These are phyloP conservation scores for Metschnikowia corniflorae DNA, from an alignment of 805 yeast genomes.

Conservation along the genomic window DNA sequence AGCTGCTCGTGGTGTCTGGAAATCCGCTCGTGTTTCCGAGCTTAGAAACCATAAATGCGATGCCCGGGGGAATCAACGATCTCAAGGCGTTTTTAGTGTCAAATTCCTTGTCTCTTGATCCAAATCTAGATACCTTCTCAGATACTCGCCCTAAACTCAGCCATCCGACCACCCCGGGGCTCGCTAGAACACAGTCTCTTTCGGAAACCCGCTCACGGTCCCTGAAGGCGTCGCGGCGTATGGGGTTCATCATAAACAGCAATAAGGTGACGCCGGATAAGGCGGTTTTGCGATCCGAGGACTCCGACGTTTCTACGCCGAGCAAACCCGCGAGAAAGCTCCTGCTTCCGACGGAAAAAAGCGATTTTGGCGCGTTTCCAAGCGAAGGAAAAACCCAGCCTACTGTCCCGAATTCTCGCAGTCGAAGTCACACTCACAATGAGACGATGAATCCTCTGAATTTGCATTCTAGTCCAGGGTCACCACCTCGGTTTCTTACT, in stretches of 20 bases:
- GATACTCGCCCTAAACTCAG: neutral
- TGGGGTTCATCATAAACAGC: conserved; percentile 66
- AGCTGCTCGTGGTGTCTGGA: conserved; percentile 56
- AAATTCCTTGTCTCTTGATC: conserved; percentile 32
- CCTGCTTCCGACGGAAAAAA: conserved; percentile 11
- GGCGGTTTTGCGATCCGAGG: neutral
- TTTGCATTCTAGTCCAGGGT: neutral
- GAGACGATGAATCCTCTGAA: neutral
- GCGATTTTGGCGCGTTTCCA: neutral
- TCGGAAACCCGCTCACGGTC: conserved; percentile 42
- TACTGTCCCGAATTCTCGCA: neutral
- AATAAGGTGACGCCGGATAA: conserved; percentile 16
- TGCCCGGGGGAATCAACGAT: conserved; percentile 43
- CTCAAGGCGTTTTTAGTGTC: conserved; percentile 37
- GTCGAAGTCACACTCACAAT: neutral
- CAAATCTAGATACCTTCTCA: neutral
- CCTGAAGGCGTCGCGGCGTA: conserved; percentile 67
- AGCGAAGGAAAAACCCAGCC: neutral
- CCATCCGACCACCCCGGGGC: conserved; percentile 13
- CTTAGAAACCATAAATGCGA: conserved; percentile 28
- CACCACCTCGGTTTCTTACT: neutral
- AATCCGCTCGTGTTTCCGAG: conserved; percentile 59
- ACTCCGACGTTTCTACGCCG: conserved; percentile 10
- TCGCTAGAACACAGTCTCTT: conserved; percentile 28
- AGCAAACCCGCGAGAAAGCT: conserved; percentile 17